Conservation (phyloP, 768 basidiomycete species). For the Suillus clintonianus region DNA sequence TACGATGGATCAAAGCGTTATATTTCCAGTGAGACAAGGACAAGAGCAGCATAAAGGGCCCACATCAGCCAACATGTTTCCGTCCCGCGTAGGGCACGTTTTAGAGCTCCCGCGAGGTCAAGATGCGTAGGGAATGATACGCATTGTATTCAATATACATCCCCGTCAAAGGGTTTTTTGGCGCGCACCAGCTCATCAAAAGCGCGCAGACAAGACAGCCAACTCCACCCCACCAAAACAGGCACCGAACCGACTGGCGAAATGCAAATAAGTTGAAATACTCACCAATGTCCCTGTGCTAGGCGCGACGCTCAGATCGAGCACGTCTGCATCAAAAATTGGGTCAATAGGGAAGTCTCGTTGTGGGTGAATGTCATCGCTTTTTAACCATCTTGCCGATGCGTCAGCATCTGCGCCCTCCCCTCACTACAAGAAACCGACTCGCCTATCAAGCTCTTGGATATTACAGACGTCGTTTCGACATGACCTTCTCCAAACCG, state of each 20-base stretch:
- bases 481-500: slow-evolving; percentile 84
- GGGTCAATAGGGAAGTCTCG: slow-evolving; percentile 81
- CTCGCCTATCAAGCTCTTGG: slow-evolving; percentile 55
- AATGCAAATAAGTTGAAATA: not conserved
- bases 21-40: too few species aligned
- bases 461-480: slow-evolving; percentile 81
- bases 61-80: not conserved
- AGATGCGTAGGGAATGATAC: not conserved
- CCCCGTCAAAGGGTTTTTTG: not conserved
- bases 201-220: not conserved
- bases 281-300: slow-evolving; percentile 88
- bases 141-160: not conserved
- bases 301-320: slow-evolving; percentile 64
- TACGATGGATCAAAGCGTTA: not conserved
- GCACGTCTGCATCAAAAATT: slow-evolving; percentile 85
- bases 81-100: not conserved
- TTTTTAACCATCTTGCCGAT: slow-evolving; percentile 88
- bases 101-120: not conserved
- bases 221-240: not conserved
- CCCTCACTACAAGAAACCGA: slow-evolving; percentile 14
- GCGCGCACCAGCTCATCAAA: too few species aligned
- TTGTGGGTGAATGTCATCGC: slow-evolving; percentile 50
- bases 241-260: too few species aligned
- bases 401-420: slow-evolving; percentile 51
- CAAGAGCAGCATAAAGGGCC: not conserved